Conservation (phyloP, 2,329 filamentous ascomycete genomes). For the Exserohilum turcica region DNA sequence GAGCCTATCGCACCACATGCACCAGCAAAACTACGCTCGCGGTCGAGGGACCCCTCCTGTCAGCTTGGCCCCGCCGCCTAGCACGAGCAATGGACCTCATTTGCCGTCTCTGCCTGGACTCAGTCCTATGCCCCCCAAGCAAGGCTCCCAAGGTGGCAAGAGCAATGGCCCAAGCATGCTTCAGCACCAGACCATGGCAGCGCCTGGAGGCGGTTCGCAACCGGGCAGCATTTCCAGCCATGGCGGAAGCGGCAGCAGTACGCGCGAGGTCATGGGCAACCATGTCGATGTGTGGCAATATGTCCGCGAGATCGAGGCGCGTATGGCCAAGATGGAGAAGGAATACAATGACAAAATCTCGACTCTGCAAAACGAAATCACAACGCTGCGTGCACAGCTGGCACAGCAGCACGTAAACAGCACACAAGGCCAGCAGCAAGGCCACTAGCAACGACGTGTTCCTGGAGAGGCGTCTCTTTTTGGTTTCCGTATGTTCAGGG, state of each 20-base stretch:
- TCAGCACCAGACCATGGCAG: constrained; percentile 47
- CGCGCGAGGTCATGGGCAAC: constrained; percentile 69
- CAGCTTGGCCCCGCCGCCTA: constrained; percentile 49
- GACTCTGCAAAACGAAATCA: constrained; percentile 53
- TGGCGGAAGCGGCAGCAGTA: constrained; percentile 64
- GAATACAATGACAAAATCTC: constrained; percentile 55
- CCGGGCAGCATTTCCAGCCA: constrained; percentile 59
- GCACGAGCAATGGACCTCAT: constrained; percentile 51
- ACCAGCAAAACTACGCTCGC: constrained; percentile 65
- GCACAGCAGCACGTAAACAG: constrained; percentile 42
- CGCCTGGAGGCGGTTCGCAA: constrained; percentile 53
- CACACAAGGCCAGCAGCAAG: constrained; percentile 25
- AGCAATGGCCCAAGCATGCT: constrained; percentile 48
- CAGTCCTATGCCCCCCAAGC: constrained; percentile 40
- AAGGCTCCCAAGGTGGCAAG: constrained; percentile 40
- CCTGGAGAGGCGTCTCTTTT: background rate
- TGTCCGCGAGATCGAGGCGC: constrained; percentile 69
- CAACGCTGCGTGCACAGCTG: constrained; percentile 45
- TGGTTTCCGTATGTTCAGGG: background rate
- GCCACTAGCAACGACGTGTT: constrained; percentile 7
- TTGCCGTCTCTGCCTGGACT: constrained; percentile 52
- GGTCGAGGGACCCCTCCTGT: constrained; percentile 62
- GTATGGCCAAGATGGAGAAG: constrained; percentile 54
- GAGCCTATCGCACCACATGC: constrained; percentile 68
- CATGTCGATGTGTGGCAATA: constrained; percentile 69